Evolutionary conservation across 495 filamentous ascomycete genomes (phyloP).

Genomic region (Rusavskia elegans): DNA sequence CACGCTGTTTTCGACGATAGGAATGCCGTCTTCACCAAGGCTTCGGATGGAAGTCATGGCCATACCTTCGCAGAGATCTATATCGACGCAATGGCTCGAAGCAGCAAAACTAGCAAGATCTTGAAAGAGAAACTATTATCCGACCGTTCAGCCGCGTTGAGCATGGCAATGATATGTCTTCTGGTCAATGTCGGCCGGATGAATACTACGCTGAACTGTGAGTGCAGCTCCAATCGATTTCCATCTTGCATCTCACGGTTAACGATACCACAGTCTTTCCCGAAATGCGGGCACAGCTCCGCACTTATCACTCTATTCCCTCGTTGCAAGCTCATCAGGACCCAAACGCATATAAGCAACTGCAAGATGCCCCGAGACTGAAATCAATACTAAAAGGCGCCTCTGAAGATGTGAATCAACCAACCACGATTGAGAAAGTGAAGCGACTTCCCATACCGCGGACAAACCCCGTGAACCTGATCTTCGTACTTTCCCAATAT

Average conservation of each 20-base stretch:
- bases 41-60: slow-evolving; percentile 47
- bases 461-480: slow-evolving; percentile 92
- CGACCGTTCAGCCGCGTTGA: slow-evolving; percentile 79
- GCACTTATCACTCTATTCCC: slow-evolving; percentile 96
- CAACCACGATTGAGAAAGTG: slow-evolving; percentile 70
- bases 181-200: slow-evolving; percentile 94
- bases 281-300: slow-evolving; percentile 95
- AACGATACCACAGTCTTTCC: slow-evolving; percentile 60
- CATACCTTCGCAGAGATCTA: slow-evolving; percentile 92
- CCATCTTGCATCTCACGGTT: neutral
- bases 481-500: slow-evolving; percentile 86
- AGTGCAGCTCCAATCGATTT: slow-evolving; percentile 11
- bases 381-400: slow-evolving; percentile 97
- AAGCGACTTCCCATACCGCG: slow-evolving; percentile 51
- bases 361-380: slow-evolving; percentile 88
- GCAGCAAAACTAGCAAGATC: slow-evolving; percentile 98
- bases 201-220: slow-evolving; percentile 98
- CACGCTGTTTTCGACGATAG: slow-evolving; percentile 80
- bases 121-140: slow-evolving; percentile 90
- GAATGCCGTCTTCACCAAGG: slow-evolving; percentile 73
- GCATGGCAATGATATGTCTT: slow-evolving; percentile 98
- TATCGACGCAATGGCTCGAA: slow-evolving; percentile 95
- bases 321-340: slow-evolving; percentile 91
- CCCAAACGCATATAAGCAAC: slow-evolving; percentile 89
- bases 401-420: slow-evolving; percentile 82